These are phyloP conservation scores for Grosmannia huntii DNA, from an alignment of 2,329 filamentous ascomycete species.

Conservation along the genomic window DNA sequence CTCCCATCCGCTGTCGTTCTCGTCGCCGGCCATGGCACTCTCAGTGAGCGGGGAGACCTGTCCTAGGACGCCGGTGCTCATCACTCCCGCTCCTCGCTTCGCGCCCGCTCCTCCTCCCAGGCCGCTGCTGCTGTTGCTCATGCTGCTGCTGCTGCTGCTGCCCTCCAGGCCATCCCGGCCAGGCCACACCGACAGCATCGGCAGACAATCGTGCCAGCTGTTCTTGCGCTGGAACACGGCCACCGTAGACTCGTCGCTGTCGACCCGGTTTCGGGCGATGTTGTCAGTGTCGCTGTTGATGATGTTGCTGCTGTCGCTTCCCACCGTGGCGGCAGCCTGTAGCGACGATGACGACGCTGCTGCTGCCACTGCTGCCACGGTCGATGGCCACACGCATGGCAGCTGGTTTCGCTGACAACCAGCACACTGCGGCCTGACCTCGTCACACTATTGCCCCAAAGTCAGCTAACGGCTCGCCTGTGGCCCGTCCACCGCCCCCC, in stretches of 20 bases:
- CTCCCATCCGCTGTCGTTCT: not conserved
- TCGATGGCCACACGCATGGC: slow-evolving; percentile 9
- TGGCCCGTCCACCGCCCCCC: no score
- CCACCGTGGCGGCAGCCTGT: not conserved
- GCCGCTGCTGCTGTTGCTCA: not conserved
- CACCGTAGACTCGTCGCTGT: not conserved
- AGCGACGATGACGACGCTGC: not conserved
- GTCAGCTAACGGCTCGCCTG: not conserved
- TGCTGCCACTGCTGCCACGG: not conserved
- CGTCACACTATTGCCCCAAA: slow-evolving; percentile 9
- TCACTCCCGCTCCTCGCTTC: not conserved
- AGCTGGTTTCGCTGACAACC: slow-evolving; percentile 11
- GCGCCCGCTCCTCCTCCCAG: not conserved
- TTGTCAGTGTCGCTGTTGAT: not conserved
- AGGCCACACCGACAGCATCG: not conserved
- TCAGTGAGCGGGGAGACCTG: not conserved
- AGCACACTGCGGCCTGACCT: slow-evolving; percentile 7
- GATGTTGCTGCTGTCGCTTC: not conserved
- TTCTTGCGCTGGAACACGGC: not conserved
- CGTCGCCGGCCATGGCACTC: not conserved
- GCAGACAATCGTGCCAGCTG: not conserved
- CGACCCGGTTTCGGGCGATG: not conserved
- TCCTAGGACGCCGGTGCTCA: not conserved
- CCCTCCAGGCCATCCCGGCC: not conserved
- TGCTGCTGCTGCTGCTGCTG: not conserved